Evolutionary conservation across 768 basidiomycete genomes (phyloP).

Genomic region (Naematelia encephala): DNA sequence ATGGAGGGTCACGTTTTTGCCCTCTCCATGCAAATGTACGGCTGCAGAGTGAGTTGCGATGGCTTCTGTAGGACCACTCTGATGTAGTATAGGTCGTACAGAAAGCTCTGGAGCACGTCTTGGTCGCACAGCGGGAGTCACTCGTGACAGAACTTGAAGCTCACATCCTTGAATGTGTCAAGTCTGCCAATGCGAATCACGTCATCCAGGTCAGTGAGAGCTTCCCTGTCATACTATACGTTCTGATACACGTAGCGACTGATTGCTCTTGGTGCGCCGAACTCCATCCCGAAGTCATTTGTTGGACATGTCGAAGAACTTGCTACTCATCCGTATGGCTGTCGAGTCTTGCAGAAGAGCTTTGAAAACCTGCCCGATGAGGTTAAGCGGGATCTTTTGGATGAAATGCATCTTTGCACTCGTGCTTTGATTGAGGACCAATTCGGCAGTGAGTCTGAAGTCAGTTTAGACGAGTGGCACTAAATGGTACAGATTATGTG

Average conservation of each 20-base stretch:
- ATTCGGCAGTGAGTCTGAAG: constrained; percentile 59
- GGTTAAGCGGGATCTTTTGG: constrained; percentile 67
- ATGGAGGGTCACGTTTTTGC: constrained; percentile 75
- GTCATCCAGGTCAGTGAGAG: constrained; percentile 56
- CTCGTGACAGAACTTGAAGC: constrained; percentile 77
- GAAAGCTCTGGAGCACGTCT: constrained; percentile 78
- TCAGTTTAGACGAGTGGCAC: neutral
- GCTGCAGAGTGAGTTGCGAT: constrained; percentile 68
- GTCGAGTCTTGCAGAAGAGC: constrained; percentile 88
- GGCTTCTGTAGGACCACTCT: neutral
- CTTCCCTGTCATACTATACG: neutral
- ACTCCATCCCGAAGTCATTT: constrained; percentile 66
- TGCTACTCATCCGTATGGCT: constrained; percentile 85
- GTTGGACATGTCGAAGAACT: constrained; percentile 73
- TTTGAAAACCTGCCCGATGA: constrained; percentile 75
- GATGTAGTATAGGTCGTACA: constrained; percentile 16
- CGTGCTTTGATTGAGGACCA: constrained; percentile 79
- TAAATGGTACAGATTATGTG: constrained; percentile 63
- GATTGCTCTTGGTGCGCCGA: constrained; percentile 72
- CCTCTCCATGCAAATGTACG: constrained; percentile 87
- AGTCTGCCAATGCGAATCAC: constrained; percentile 91
- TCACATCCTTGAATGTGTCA: constrained; percentile 77
- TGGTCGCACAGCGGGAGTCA: constrained; percentile 69
- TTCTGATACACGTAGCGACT: constrained; percentile 62
- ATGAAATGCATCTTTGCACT: constrained; percentile 73